These are phyloP conservation scores for Solanum lycopersicoides DNA, from an alignment of 257 asterid species.

Conservation along the genomic window DNA sequence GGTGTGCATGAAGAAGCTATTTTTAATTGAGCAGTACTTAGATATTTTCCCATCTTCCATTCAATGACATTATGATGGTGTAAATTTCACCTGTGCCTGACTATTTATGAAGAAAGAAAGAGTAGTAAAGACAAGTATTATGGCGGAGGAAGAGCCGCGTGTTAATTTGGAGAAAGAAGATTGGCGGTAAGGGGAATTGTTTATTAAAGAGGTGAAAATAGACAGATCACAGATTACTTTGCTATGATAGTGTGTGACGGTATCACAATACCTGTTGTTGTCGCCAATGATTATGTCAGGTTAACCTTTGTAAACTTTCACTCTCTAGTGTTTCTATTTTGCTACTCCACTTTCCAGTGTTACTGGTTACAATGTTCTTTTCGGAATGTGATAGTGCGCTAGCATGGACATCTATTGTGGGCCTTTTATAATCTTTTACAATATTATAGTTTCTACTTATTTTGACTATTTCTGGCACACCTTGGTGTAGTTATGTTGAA, in stretches of 20 bases:
- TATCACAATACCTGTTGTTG: conserved; percentile 39
- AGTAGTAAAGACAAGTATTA: background rate
- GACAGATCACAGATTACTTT: conserved; percentile 39
- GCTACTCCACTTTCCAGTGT: conserved; percentile 52
- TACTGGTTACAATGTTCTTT: conserved; percentile 38
- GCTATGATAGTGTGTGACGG: conserved; percentile 50
- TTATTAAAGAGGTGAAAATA: conserved; percentile 31
- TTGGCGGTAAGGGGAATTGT: background rate
- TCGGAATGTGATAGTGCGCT: conserved; percentile 78
- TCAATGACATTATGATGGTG: conserved; percentile 58
- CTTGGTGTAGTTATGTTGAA: no score
- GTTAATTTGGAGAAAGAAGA: background rate
- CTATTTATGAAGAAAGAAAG: no score
- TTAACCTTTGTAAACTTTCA: conserved; percentile 33
- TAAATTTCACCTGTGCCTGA: conserved; percentile 13
- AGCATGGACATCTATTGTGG: conserved; percentile 88
- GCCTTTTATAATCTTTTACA: conserved; percentile 21
- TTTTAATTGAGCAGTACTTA: conserved; percentile 39
- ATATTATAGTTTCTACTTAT: conserved; percentile 15
- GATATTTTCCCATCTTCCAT: conserved; percentile 55
- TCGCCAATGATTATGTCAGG: conserved; percentile 52
- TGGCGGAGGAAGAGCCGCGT: conserved; percentile 1
- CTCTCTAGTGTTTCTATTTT: conserved; percentile 43
- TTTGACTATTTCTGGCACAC: conserved; percentile 32
- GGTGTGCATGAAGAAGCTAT: conserved; percentile 60